These are phyloP conservation scores for Adansonia grandidieri DNA, from an alignment of 441 rosid species.

Conservation along the genomic window DNA sequence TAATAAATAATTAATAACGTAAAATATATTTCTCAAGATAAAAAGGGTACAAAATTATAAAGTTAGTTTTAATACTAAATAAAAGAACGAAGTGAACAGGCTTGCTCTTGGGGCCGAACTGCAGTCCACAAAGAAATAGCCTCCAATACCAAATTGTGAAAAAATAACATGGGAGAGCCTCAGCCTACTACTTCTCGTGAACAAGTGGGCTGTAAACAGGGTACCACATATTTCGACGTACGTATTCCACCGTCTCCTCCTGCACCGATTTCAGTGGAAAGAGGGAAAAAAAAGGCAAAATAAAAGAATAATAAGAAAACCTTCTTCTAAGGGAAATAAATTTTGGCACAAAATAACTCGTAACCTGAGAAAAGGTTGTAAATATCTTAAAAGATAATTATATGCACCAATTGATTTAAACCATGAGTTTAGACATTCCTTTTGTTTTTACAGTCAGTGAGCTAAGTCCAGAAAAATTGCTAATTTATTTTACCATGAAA, in stretches of 20 bases:
- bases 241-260: conserved; percentile 75
- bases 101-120: background rate
- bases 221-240: conserved; percentile 81
- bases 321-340: too few relatives aligned
- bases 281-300: background rate
- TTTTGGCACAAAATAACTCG: too few relatives aligned
- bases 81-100: background rate
- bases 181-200: conserved; percentile 65
- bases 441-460: background rate
- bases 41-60: background rate
- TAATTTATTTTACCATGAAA: background rate
- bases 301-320: too few relatives aligned
- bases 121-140: conserved; percentile 9
- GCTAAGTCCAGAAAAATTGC: background rate
- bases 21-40: background rate
- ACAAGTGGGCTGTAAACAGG: conserved; percentile 93
- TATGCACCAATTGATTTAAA: too few relatives aligned
- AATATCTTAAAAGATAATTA: too few relatives aligned
- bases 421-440: background rate
- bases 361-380: too few relatives aligned
- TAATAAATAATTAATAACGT: background rate
- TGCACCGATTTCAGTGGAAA: conserved; percentile 36
- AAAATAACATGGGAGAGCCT: background rate
- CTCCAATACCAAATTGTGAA: background rate
- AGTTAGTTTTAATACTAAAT: background rate